A percentile compares a stretch with the other conserved stretches of the same genome.
These are phyloP conservation scores for Oidium heveae DNA, from an alignment of 2,329 filamentous ascomycete genomes.

Conservation along the genomic window DNA sequence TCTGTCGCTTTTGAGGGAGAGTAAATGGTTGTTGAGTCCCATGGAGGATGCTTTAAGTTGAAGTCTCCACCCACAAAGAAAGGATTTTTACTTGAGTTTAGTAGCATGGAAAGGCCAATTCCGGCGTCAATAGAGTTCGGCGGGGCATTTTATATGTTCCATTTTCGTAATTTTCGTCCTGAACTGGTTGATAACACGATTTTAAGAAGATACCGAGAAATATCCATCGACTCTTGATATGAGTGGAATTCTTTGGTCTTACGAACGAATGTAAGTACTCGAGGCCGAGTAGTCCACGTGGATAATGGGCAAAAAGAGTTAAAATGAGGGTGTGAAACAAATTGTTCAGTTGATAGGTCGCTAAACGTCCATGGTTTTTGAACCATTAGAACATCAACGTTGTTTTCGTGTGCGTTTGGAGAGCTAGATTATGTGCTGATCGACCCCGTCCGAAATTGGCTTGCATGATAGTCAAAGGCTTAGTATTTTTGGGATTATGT, in stretches of 20 bases:
- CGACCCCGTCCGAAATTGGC: neutral
- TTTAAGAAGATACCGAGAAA: no score
- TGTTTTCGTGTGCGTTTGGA: neutral
- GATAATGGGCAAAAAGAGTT: neutral
- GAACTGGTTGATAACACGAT: no score
- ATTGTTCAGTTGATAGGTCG: neutral
- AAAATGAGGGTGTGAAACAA: neutral
- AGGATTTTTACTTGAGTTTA: no score
- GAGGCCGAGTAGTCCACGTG: neutral
- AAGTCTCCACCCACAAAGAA: neutral
- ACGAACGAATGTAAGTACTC: neutral
- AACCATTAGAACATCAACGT: no score
- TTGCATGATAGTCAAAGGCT: neutral
- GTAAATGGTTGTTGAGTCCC: no score
- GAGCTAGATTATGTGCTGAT: neutral
- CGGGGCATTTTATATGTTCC: neutral
- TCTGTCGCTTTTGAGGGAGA: no score
- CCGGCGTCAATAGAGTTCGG: neutral
- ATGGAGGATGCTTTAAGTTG: no score
- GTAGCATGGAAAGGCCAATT: no score
- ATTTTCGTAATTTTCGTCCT: no score
- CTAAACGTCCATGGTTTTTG: neutral
- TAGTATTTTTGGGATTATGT: neutral
- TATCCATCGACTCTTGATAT: no score
- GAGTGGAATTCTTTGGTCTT: no score